Percentiles rank a stretch among this genome's conserved stretches.
Conservation (phyloP, 768 basidiomycete genomes). For the Holtermanniella nyarrowii region DNA sequence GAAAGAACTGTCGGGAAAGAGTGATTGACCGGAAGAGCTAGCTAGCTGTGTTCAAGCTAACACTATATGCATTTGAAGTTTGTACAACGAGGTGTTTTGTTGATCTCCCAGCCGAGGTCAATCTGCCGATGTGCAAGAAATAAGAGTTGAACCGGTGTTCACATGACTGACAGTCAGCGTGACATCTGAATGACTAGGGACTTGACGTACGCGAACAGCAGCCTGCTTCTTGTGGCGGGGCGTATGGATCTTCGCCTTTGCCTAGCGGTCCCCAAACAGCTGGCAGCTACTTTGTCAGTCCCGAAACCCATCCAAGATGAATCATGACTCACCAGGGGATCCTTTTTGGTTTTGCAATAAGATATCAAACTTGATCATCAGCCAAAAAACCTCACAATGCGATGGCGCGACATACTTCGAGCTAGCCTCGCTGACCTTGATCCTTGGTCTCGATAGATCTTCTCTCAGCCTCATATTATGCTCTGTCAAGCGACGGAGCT, state of each 20-base stretch:
- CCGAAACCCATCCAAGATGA: background rate
- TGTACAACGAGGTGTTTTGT: background rate
- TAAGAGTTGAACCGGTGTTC: too few relatives aligned
- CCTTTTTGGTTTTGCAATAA: constrained; percentile 87
- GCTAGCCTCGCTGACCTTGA: constrained; percentile 83
- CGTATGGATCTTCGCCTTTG: constrained; percentile 85
- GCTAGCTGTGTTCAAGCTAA: too few relatives aligned
- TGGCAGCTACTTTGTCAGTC: constrained; percentile 55
- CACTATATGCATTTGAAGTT: background rate
- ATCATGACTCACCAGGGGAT: constrained; percentile 43
- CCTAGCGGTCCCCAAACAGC: constrained; percentile 95
- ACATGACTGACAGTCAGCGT: background rate
- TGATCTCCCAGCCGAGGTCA: too few relatives aligned
- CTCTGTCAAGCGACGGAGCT: constrained; percentile 82
- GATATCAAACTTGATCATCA: constrained; percentile 62
- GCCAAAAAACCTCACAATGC: background rate
- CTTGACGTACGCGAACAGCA: constrained; percentile 34
- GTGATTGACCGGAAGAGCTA: too few relatives aligned
- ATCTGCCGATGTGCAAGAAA: background rate
- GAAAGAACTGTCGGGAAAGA: too few relatives aligned
- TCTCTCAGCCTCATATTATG: constrained; percentile 86
- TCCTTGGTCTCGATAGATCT: constrained; percentile 77
- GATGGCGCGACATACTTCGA: constrained; percentile 52
- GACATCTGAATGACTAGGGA: too few relatives aligned
- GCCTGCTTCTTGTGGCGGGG: constrained; percentile 52